Base-by-base conservation (phyloP, 129 eudicot species). In the Arctium lappa region DNA sequence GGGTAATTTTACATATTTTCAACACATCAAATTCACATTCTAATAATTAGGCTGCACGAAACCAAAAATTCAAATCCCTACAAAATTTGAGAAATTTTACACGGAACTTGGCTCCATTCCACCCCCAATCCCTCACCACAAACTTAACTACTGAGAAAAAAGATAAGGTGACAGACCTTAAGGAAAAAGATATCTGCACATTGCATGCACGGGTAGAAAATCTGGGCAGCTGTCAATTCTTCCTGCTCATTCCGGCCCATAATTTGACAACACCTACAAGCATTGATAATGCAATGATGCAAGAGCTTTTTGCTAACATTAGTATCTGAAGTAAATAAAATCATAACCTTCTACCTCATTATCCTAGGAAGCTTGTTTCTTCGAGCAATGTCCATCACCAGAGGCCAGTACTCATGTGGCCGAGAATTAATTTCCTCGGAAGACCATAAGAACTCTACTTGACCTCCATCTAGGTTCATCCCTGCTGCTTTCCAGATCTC, bases 141-240 rank as follows among this genome's bases (percentile, higher is more conserved):
- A 34, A 3, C 37, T 34, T 34, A 34, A 34, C 37, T 34, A 37
- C 46, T 7, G 9, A 46, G 4, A 30, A 48, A 70, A 80, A 18
- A 1, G 56, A 46, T 10, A 15, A 46, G 15, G 4, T 4, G 36
- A 50, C 27, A 36, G 30, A 94, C 98, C 97, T 94, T 91, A 1
- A 94, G 93, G 74, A 92, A 94, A 83, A 92, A 92, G 73, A 94
- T 85, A 83, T 94, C 98, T 15, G 98, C 98, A 84, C 98, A 94
- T 71, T 94, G 97, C 98, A 94, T 94, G 86, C 98, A 94, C 0
- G 97, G 97, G 86, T 92, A 92, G 78, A 94, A 86, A 30, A 92
- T 92, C 74, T 92, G 94, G 69, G 98, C 97, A n/a, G 95, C 97
- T 7, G 97, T 90, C 87, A 95, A 87, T 65, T 92, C 97, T 18